Conservation (phyloP, 2,329 filamentous ascomycete genomes). For the Sporothrix globosa region DNA sequence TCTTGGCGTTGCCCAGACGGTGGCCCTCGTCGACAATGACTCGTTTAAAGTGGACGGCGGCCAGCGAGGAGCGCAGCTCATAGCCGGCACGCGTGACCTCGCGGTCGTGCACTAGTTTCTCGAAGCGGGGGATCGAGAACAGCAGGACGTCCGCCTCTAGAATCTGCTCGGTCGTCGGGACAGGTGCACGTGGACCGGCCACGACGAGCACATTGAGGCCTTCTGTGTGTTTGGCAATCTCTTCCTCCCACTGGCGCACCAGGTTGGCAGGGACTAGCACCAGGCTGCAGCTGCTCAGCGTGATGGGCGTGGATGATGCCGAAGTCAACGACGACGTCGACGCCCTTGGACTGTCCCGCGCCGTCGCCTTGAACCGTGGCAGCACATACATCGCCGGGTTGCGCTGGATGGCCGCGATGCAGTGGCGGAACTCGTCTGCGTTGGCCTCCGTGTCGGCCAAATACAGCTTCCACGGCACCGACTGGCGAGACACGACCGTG, state of each 20-base stretch:
- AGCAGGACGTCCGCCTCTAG: constrained; percentile 74
- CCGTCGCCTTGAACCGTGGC: constrained; percentile 48
- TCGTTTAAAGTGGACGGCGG: constrained; percentile 77
- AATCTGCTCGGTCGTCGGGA: constrained; percentile 64
- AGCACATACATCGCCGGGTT: constrained; percentile 64
- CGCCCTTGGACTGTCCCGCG: background rate
- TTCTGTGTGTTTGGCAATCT: constrained; percentile 76
- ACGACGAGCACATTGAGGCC: constrained; percentile 68
- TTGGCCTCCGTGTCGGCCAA: constrained; percentile 49
- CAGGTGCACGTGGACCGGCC: constrained; percentile 50
- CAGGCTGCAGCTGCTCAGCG: constrained; percentile 70
- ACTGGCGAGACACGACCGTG: constrained; percentile 65
- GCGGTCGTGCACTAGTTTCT: constrained; percentile 58
- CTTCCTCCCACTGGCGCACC: constrained; percentile 78
- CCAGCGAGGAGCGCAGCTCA: constrained; percentile 59
- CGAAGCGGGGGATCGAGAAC: constrained; percentile 74
- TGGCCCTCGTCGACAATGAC: constrained; percentile 94
- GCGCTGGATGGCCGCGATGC: constrained; percentile 59
- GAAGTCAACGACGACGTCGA: background rate
- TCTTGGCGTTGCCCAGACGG: constrained; percentile 69
- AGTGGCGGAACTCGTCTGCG: constrained; percentile 58
- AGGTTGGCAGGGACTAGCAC: constrained; percentile 83
- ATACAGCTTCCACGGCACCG: constrained; percentile 70
- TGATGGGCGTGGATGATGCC: constrained; percentile 48
- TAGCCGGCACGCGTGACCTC: constrained; percentile 40